These are phyloP conservation scores for Yamadazyma pseudoaaseri DNA, from an alignment of 1,139 yeast genomes.

Conservation along the genomic window DNA sequence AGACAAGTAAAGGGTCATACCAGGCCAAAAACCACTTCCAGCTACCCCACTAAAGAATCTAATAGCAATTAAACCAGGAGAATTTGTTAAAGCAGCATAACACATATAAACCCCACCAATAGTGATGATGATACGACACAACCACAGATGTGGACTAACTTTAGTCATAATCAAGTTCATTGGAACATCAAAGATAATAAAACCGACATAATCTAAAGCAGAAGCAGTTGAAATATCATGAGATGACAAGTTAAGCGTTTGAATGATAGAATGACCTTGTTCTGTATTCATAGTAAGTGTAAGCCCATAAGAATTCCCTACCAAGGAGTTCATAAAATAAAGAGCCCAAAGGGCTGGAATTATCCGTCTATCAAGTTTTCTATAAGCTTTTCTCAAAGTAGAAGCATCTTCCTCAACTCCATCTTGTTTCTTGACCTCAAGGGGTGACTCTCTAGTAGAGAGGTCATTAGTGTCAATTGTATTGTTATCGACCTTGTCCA, in stretches of 20 bases:
- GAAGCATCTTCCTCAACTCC: constrained; percentile 12
- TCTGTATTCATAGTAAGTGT: constrained; percentile 77
- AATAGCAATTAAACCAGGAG: constrained; percentile 65
- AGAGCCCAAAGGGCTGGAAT: constrained; percentile 83
- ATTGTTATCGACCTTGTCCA: neutral
- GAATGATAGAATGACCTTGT: constrained; percentile 60
- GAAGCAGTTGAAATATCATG: constrained; percentile 72
- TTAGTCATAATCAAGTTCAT: constrained; percentile 86
- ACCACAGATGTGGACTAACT: constrained; percentile 83
- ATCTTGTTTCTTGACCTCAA: neutral
- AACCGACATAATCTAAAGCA: constrained; percentile 81
- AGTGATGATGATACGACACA: constrained; percentile 71
- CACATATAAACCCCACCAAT: constrained; percentile 79
- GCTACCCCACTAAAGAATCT: constrained; percentile 76
- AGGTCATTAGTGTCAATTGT: neutral
- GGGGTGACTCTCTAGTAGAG: neutral
- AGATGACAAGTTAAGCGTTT: constrained; percentile 48
- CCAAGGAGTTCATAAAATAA: constrained; percentile 78
- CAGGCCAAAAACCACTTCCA: constrained; percentile 95
- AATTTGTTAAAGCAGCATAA: constrained; percentile 55
- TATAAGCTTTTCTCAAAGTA: constrained; percentile 57
- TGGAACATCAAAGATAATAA: constrained; percentile 80
- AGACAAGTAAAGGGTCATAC: constrained; percentile 79
- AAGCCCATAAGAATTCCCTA: constrained; percentile 73
- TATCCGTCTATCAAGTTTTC: constrained; percentile 66